Evolutionary conservation across 2,329 filamentous ascomycete genomes (phyloP), one percentile per base, ranked within the genome.

Genomic region (Penicillium sp.): DNA sequence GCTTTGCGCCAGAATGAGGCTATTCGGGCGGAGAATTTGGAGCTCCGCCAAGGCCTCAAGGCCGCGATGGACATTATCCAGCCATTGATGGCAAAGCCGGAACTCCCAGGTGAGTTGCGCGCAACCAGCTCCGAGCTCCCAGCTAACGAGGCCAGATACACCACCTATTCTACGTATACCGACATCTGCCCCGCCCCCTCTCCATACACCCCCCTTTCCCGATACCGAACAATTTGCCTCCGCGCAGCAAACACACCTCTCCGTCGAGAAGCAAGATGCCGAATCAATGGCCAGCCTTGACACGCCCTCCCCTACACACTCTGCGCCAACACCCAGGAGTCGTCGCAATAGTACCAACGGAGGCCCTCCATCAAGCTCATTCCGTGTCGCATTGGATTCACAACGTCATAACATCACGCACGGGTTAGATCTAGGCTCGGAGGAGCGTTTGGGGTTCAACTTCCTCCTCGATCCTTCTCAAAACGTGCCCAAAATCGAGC

Each of bases 11-110:
- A 91, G 72, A 92, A 91, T 77, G 89, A 93, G 68, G 82, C 83
- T 13, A 84, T 91, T 49, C 85, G 91, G 75, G 84, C 85, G 31
- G 91, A 96, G 75, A 93, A 94, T 76, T 83, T 85, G 57, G 89
- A 92, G 60, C 87, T 95, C 60, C 87, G 86, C 67, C 81, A 83
- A 68, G 83, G 86, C 31, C 75, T 96, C 62, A 81, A 84, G 53
- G 80, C 82, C 31, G 83, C 91, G 38, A 74, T 92, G 69, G 78
- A 82, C 61, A 81, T 79, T 18, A 67, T 80, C 46, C 77, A 79
- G 56, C 76, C 77, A 32, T 62, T 80, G 43, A 47, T 78, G 7
- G 68, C 63, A 46, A 72, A 64, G 22, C 69, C 74, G 22, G 76
- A 78, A 10, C 64, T 79, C 52, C 73, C 77, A 62, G 77, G 79